Evolutionary conservation across 805 yeast species (phyloP).

Genomic region (Myxozyma neotropica): DNA sequence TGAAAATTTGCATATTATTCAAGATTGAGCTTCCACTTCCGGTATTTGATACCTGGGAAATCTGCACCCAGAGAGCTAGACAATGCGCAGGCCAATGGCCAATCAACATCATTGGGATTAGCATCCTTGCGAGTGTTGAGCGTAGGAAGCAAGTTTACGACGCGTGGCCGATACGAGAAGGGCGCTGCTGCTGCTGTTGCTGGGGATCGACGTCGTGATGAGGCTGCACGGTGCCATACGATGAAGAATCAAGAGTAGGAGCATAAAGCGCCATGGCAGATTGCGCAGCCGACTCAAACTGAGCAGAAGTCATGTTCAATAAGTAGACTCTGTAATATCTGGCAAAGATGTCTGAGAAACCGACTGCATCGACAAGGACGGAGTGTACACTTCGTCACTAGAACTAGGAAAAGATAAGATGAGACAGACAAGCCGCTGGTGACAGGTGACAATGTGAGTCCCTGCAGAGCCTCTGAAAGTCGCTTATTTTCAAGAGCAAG

Average conservation of each 20-base stretch:
- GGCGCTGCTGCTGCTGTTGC: background rate
- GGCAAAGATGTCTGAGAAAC: background rate
- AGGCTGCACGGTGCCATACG: background rate
- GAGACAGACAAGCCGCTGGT: conserved; percentile 5
- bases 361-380: background rate
- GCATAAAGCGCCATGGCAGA: background rate
- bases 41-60: background rate
- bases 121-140: conserved; percentile 32
- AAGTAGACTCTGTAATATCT: background rate
- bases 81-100: conserved; percentile 34
- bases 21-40: background rate
- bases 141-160: conserved; percentile 31
- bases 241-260: background rate
- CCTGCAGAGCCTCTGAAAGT: conserved; percentile 24
- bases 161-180: conserved; percentile 29
- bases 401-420: conserved; percentile 19
- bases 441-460: conserved; percentile 14
- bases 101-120: conserved; percentile 30
- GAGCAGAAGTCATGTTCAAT: background rate
- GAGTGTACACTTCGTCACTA: conserved; percentile 3
- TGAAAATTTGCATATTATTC: conserved; percentile 34
- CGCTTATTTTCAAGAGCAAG: conserved; percentile 30
- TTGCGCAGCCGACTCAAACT: background rate
- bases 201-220: background rate
- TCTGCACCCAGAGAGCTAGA: conserved; percentile 1